Percentiles rank a stretch among this genome's conserved stretches.
Evolutionary conservation across 2,329 filamentous ascomycete species (phyloP).

Genomic region (Scedosporium minutisporum): DNA sequence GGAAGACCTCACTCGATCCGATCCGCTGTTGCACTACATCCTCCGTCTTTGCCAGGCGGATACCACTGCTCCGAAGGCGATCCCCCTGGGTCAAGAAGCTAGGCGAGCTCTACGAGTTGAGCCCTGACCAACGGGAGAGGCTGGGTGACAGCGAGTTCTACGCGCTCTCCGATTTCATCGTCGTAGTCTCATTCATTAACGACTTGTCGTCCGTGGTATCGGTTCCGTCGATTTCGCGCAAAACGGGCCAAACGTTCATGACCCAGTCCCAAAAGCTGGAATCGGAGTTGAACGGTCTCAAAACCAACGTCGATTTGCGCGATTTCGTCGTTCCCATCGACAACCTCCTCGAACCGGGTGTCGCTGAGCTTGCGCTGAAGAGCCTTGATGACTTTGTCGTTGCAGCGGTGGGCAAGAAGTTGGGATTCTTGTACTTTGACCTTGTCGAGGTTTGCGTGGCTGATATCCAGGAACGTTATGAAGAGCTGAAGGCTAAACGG

Average conservation of each 20-base stretch:
- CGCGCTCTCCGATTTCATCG: slow-evolving; percentile 24
- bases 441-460: slow-evolving; percentile 27
- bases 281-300: slow-evolving; percentile 27
- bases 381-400: slow-evolving; percentile 26
- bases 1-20: slow-evolving; percentile 23
- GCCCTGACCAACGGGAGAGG: slow-evolving; percentile 23
- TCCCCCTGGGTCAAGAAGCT: slow-evolving; percentile 31
- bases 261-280: slow-evolving; percentile 22
- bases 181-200: slow-evolving; percentile 28
- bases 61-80: slow-evolving; percentile 31
- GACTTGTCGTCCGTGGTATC: slow-evolving; percentile 23
- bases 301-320: slow-evolving; percentile 25
- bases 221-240: slow-evolving; percentile 27
- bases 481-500: slow-evolving; percentile 15
- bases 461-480: slow-evolving; percentile 20
- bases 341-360: slow-evolving; percentile 29
- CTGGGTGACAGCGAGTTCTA: slow-evolving; percentile 23
- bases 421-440: slow-evolving; percentile 34
- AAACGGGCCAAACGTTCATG: slow-evolving; percentile 29
- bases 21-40: slow-evolving; percentile 33
- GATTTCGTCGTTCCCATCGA: slow-evolving; percentile 30
- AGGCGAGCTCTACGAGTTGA: slow-evolving; percentile 22
- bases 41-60: slow-evolving; percentile 32
- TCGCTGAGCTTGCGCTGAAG: slow-evolving; percentile 24
- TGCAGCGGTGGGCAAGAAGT: slow-evolving; percentile 26